phyloP scores from a whole-genome alignment of 208 protist species.

The Leishmania aethiopica region DNA sequence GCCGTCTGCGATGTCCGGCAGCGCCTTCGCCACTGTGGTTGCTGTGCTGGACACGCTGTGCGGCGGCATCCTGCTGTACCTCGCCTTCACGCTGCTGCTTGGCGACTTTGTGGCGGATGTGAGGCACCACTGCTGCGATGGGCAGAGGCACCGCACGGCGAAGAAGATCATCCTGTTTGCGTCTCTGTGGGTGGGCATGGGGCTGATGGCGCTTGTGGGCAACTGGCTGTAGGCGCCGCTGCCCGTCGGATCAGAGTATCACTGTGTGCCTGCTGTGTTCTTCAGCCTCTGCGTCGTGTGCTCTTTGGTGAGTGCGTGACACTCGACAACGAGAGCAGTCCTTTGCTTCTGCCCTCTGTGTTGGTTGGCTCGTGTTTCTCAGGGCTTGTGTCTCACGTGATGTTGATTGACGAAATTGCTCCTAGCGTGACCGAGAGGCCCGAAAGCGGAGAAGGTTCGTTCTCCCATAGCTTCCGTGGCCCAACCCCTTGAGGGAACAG shows the following conservation, averaged over 20 bases:
- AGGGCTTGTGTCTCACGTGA: background rate
- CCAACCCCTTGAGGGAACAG: background rate
- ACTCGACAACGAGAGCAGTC: background rate
- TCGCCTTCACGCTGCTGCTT: constrained; percentile 68
- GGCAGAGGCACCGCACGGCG: background rate
- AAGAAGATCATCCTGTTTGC: constrained; percentile 33
- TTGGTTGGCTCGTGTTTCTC: background rate
- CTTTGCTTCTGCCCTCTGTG: background rate
- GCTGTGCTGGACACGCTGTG: constrained; percentile 62
- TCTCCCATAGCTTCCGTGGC: background rate
- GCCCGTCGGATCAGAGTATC: background rate
- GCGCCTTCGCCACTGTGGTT: constrained; percentile 35
- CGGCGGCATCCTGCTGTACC: constrained; percentile 73
- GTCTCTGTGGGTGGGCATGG: constrained; percentile 49
- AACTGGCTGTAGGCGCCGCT: constrained; percentile 39
- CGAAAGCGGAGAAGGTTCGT: too few species aligned
- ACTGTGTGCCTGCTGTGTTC: background rate
- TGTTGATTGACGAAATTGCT: too few species aligned
- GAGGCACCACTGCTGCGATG: constrained; percentile 27
- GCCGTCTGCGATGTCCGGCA: constrained; percentile 36
- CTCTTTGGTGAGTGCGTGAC: background rate
- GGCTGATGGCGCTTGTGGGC: constrained; percentile 49
- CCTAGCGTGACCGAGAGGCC: too few species aligned
- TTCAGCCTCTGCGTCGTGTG: background rate
- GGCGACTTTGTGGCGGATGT: constrained; percentile 55